Evolutionary conservation across 2,329 filamentous ascomycete genomes (phyloP), one percentile per base, ranked within the genome.

Genomic region (Sclerotinia glacialis): DNA sequence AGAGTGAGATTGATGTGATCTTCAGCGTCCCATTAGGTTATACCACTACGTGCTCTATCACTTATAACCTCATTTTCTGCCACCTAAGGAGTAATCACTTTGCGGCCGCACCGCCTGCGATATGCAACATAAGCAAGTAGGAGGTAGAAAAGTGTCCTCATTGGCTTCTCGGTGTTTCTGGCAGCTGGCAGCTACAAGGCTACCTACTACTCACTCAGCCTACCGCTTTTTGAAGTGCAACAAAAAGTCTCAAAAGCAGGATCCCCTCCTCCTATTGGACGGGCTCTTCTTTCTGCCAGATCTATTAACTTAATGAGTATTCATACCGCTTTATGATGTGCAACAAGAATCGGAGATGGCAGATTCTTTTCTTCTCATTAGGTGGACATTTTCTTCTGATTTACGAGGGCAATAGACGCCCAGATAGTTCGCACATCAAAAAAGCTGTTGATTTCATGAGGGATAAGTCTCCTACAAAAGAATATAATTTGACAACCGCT

Each of bases 381-480:
- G 14, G 11, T 16, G 4, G 5, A 12, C 28, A 37, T 5, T 34
- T 47, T 5, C 49, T 4, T n/a, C 12, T 14, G 31, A 0, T 2
- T 14, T 46, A 28, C n/a, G 1, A 11, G 21, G 3, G 11, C 31
- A 12, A 37, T 16, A 1, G 23, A 12, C 21, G 9, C 0, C 16
- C n/a, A 14, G 5, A 60, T 34, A 60, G 21, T 26, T 26, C 1
- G 4, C 11, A 16, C 28, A 49, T 21, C 5, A 1, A 2, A 49
- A 18, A 1, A 4, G 2, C 4, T 11, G 2, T 12, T 14, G 11
- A 1, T 26, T 18, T 18, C 11, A 18, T 44, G 9, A 2, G 5
- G 18, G 2, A 21, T 58, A 0, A 1, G 3, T 1, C 11, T 1
- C 0, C 0, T 26, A 42, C 12, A 58, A 5, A 3, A n/a, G 16